These are phyloP conservation scores for bread wheat (Triticum aestivum) DNA, from an alignment of 176 grass and related monocot genomes.

Conservation along the genomic window DNA sequence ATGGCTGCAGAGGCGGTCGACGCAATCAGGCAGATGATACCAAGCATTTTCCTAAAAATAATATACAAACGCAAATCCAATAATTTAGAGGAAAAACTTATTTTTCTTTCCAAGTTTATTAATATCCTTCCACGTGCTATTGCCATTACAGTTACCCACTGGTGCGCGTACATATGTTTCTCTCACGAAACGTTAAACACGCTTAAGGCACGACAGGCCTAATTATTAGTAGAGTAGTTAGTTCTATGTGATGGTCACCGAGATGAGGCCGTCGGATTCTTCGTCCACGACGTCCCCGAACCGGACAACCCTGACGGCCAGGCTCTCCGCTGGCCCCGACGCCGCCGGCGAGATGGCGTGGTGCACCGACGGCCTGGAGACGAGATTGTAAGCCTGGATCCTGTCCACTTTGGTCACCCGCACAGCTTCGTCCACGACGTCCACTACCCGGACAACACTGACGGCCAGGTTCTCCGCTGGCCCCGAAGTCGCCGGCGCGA, in stretches of 20 bases:
- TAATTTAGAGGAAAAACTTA: no score
- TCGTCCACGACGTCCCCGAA: constrained; percentile 11
- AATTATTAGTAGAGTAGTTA: background rate
- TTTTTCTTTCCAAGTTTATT: no score
- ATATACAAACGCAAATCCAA: no score
- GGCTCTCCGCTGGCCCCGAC: background rate
- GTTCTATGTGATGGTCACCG: constrained; percentile 8
- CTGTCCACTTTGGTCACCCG: constrained; percentile 45
- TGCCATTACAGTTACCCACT: background rate
- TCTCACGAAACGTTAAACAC: background rate
- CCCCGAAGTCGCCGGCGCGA: background rate
- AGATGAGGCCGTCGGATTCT: background rate
- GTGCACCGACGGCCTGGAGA: constrained; percentile 23
- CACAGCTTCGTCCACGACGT: background rate
- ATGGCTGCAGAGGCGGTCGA: no score
- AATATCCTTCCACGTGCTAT: background rate
- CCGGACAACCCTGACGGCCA: constrained; percentile 19
- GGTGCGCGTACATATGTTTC: background rate
- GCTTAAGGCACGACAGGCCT: background rate
- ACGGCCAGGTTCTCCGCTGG: constrained; percentile 14
- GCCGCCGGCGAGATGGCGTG: background rate
- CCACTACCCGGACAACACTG: background rate
- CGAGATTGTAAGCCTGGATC: constrained; percentile 39
- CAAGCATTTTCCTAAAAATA: no score
- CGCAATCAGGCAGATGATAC: no score